Percentiles rank a stretch among this genome's conserved stretches.
phyloP scores from a whole-genome alignment of 208 protist species.

The Wallacemonas sp. region DNA sequence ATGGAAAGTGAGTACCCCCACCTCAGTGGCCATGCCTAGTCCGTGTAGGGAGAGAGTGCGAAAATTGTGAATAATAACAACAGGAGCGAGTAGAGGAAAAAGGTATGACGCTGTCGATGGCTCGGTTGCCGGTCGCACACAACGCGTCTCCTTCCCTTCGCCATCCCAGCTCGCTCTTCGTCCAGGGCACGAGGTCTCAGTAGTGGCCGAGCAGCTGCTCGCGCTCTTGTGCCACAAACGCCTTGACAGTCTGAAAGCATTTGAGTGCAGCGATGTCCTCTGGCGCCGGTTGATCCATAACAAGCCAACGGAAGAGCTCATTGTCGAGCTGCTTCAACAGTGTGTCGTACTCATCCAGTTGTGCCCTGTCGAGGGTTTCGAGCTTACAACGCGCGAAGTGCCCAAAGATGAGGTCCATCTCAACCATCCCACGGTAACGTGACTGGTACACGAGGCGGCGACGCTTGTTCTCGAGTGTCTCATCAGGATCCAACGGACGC shows the following conservation, averaged over 20 bases:
- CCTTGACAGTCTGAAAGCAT: constrained; percentile 42
- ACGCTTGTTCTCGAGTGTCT: constrained; percentile 62
- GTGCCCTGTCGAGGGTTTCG: constrained; percentile 24
- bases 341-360: constrained; percentile 82
- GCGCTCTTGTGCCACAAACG: constrained; percentile 60
- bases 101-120: not conserved
- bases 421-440: constrained; percentile 83
- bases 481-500: constrained; percentile 45
- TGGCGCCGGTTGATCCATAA: constrained; percentile 61
- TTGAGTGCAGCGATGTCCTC: constrained; percentile 37
- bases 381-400: constrained; percentile 71
- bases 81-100: not conserved
- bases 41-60: not conserved
- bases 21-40: too few relatives aligned
- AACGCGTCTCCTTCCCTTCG: not conserved
- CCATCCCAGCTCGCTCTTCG: not conserved
- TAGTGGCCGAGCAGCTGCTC: constrained; percentile 52
- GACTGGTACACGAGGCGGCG: constrained; percentile 83
- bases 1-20: too few relatives aligned
- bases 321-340: constrained; percentile 86
- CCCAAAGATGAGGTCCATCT: constrained; percentile 90
- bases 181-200: constrained; percentile 1
- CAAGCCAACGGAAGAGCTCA: constrained; percentile 83
- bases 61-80: not conserved
- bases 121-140: too few relatives aligned